Percentiles rank a stretch among this genome's conserved stretches.
These are phyloP conservation scores for Aspergillus phoenicis DNA, from an alignment of 2,329 filamentous ascomycete species.

Conservation along the genomic window DNA sequence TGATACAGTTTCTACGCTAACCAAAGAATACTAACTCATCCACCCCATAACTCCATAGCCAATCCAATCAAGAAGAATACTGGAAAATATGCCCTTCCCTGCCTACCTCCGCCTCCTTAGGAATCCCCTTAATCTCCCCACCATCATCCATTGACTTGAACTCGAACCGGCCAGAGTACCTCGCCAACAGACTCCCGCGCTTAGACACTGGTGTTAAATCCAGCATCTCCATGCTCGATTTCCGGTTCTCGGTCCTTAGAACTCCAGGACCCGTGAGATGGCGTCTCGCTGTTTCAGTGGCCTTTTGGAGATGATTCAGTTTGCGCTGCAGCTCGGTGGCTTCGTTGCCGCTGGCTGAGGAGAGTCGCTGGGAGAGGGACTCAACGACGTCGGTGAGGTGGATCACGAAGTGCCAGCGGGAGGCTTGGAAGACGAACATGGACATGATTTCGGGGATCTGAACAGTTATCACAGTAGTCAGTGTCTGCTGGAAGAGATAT, in stretches of 20 bases:
- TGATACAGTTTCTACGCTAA: no score
- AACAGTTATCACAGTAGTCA: not conserved
- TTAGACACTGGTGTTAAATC: slow-evolving; percentile 33
- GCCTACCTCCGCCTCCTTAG: slow-evolving; percentile 50
- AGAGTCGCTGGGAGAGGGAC: slow-evolving; percentile 51
- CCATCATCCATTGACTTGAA: slow-evolving; percentile 29
- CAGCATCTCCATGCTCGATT: slow-evolving; percentile 26
- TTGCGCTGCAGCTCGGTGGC: slow-evolving; percentile 50
- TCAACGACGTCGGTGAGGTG: slow-evolving; percentile 69
- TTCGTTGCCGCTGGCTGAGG: slow-evolving; percentile 43
- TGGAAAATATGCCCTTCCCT: slow-evolving; percentile 41
- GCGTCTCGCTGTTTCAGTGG: slow-evolving; percentile 74
- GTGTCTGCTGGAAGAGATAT: not conserved
- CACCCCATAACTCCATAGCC: not conserved
- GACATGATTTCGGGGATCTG: slow-evolving; percentile 84
- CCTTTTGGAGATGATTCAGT: slow-evolving; percentile 70
- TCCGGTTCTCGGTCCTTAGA: slow-evolving; percentile 70
- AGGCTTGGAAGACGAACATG: slow-evolving; percentile 85
- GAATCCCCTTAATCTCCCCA: slow-evolving; percentile 64
- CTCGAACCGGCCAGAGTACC: slow-evolving; percentile 21
- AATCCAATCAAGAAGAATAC: slow-evolving; percentile 17
- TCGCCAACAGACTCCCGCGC: slow-evolving; percentile 29
- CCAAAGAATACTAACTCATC: not conserved
- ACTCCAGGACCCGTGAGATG: slow-evolving; percentile 82
- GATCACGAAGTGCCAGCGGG: slow-evolving; percentile 73